Conservation (phyloP, 345 rosid genomes). For the Rhodamnia rubescens region DNA sequence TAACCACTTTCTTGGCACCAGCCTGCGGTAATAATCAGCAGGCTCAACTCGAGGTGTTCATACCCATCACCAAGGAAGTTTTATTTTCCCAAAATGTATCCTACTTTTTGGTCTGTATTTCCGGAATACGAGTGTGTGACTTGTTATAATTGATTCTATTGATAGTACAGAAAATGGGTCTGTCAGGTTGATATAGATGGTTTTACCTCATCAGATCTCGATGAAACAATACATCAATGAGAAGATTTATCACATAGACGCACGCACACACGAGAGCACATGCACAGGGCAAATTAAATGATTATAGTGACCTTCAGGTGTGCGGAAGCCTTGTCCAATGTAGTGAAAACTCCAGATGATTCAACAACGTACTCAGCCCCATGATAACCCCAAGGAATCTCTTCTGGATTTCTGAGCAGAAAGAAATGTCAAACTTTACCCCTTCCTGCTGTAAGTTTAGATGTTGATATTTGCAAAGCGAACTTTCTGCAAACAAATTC, state of each 20-base stretch:
- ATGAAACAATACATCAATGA: too few relatives aligned
- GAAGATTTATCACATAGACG: background rate
- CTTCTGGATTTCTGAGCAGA: conserved; percentile 70
- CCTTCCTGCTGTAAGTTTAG: background rate
- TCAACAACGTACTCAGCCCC: conserved; percentile 90
- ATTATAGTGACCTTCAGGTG: conserved; percentile 29
- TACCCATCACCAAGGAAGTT: background rate
- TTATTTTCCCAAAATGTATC: too few relatives aligned
- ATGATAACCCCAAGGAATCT: conserved; percentile 95
- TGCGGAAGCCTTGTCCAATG: conserved; percentile 66
- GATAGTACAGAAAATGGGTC: too few relatives aligned
- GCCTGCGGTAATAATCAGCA: conserved; percentile 37
- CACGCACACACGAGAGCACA: too few relatives aligned
- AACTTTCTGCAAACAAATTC: background rate
- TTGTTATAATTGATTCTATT: too few relatives aligned
- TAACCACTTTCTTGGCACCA: conserved; percentile 91
- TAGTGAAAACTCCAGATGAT: conserved; percentile 93
- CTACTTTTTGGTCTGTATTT: too few relatives aligned
- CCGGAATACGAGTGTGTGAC: too few relatives aligned
- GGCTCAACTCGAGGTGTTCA: background rate
- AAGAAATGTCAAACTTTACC: background rate
- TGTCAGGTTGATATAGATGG: too few relatives aligned
- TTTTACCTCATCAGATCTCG: too few relatives aligned
- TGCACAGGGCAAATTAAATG: background rate
- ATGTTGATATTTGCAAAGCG: background rate